Percentiles rank a stretch among this genome's conserved stretches.
Conservation (phyloP, 139 green algal species). For the Ulvella scutata region DNA sequence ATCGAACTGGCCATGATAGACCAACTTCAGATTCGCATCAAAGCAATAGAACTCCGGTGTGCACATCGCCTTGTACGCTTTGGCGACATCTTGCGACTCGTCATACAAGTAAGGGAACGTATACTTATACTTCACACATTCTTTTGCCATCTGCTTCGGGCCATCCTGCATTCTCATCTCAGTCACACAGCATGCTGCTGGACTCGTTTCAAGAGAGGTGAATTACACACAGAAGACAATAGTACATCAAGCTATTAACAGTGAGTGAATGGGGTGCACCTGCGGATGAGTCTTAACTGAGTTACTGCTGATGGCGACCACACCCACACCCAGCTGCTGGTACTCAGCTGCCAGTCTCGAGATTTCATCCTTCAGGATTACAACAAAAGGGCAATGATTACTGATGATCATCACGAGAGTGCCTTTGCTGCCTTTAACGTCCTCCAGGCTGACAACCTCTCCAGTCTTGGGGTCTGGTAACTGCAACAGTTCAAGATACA, state of each 20-base stretch:
- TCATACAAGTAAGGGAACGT: conserved; percentile 55
- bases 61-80: conserved; percentile 56
- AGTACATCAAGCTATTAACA: too few species aligned
- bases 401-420: conserved; percentile 63
- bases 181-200: background rate
- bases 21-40: conserved; percentile 28
- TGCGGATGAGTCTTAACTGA: conserved; percentile 47
- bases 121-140: conserved; percentile 25
- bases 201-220: background rate
- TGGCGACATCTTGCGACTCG: conserved; percentile 61
- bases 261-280: background rate
- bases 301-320: conserved; percentile 66
- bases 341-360: conserved; percentile 38
- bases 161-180: conserved; percentile 24
- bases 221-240: background rate
- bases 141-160: conserved; percentile 48
- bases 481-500: conserved; percentile 19
- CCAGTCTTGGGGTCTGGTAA: conserved; percentile 48
- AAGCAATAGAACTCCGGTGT: conserved; percentile 68
- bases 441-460: conserved; percentile 19
- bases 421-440: conserved; percentile 13
- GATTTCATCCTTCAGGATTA: conserved; percentile 44
- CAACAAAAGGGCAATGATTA: conserved; percentile 70
- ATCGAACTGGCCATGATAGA: conserved; percentile 73
- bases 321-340: conserved; percentile 29